phyloP scores from a whole-genome alignment of 169 alveolate species.

The Perkinsus chesapeaki region DNA sequence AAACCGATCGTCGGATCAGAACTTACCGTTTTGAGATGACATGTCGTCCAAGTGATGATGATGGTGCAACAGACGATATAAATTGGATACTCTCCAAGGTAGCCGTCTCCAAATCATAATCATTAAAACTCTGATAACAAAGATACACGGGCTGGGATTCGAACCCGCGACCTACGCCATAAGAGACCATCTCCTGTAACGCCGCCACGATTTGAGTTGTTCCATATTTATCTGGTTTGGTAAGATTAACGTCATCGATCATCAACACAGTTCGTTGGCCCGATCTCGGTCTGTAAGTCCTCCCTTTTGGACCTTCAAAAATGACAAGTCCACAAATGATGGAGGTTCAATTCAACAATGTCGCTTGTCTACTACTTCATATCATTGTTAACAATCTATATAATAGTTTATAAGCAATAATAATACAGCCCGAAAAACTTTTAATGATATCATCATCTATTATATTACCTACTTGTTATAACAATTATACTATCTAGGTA shows the following conservation, averaged over 20 bases:
- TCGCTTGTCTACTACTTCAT: too few species aligned
- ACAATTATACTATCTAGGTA: too few species aligned
- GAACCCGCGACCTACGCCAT: slow-evolving; percentile 16
- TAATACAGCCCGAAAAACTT: too few species aligned
- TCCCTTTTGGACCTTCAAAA: slow-evolving; percentile 51
- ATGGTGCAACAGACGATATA: slow-evolving; percentile 80
- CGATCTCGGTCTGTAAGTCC: slow-evolving; percentile 75
- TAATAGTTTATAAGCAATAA: too few species aligned
- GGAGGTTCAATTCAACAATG: too few species aligned
- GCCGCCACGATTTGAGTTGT: slow-evolving; percentile 78
- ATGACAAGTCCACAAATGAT: not conserved
- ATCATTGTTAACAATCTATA: too few species aligned
- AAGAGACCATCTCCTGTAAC: slow-evolving; percentile 70
- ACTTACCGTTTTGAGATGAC: slow-evolving; percentile 69
- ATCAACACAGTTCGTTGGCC: slow-evolving; percentile 65
- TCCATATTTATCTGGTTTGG: slow-evolving; percentile 81
- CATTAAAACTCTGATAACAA: slow-evolving; percentile 67
- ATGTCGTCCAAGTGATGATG: slow-evolving; percentile 80
- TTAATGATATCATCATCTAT: too few species aligned
- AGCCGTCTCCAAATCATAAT: slow-evolving; percentile 79
- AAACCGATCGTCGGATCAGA: slow-evolving; percentile 51
- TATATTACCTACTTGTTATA: too few species aligned
- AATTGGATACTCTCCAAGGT: slow-evolving; percentile 75
- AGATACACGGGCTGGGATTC: not conserved
- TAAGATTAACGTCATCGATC: slow-evolving; percentile 80